These are phyloP conservation scores for Aureoboletus auriporus DNA, from an alignment of 768 basidiomycete species.

Conservation along the genomic window DNA sequence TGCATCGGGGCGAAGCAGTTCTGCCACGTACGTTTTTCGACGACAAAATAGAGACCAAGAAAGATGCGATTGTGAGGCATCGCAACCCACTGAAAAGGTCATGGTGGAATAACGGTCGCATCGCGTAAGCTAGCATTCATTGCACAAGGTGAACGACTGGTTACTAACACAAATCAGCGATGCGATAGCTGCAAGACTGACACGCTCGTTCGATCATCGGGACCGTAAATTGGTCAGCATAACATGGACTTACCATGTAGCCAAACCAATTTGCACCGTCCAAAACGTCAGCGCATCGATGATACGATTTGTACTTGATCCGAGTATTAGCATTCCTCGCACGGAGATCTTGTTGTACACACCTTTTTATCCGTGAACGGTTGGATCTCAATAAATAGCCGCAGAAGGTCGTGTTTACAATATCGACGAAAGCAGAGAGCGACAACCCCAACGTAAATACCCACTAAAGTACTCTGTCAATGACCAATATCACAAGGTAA, in stretches of 20 bases:
- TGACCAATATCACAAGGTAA: background rate
- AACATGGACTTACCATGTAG: slow-evolving; percentile 14
- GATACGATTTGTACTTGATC: slow-evolving; percentile 17
- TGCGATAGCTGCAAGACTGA: slow-evolving; percentile 12
- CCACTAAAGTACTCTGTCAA: slow-evolving; percentile 30
- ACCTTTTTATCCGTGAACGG: slow-evolving; percentile 36
- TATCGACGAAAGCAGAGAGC: slow-evolving; percentile 43
- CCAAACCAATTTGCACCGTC: slow-evolving; percentile 21
- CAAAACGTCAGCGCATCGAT: slow-evolving; percentile 19
- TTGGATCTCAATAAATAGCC: slow-evolving; percentile 39
- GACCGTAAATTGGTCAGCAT: no score
- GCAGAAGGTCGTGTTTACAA: slow-evolving; percentile 42
- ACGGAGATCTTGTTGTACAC: background rate
- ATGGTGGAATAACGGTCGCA: background rate
- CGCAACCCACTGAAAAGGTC: slow-evolving; percentile 12
- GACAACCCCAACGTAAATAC: slow-evolving; percentile 44
- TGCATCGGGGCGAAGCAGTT: background rate
- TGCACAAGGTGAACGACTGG: background rate
- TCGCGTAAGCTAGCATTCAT: background rate
- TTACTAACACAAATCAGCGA: slow-evolving; percentile 19
- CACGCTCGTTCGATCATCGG: background rate
- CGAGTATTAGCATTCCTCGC: background rate
- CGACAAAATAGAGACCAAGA: slow-evolving; percentile 21
- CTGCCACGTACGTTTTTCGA: slow-evolving; percentile 18
- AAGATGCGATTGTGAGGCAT: slow-evolving; percentile 25